These are phyloP conservation scores for Amauroascus niger DNA, from an alignment of 2,329 filamentous ascomycete species.

Conservation along the genomic window DNA sequence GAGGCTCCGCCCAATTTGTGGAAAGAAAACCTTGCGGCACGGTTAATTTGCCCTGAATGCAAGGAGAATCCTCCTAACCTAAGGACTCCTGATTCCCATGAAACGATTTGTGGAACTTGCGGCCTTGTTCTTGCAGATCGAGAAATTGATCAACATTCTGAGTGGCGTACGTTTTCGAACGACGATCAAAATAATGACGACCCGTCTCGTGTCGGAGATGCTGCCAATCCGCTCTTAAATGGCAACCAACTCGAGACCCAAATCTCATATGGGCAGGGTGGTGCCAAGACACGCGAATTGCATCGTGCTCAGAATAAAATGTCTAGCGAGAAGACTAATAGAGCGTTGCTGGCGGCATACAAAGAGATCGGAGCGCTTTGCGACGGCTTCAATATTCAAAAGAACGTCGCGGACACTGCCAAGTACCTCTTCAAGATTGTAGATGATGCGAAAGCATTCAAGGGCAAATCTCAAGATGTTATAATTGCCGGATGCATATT, in stretches of 20 bases:
- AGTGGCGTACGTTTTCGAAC: slow-evolving; percentile 98
- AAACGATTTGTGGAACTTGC: slow-evolving; percentile 86
- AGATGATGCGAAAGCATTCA: slow-evolving; percentile 86
- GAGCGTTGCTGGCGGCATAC: slow-evolving; percentile 68
- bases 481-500: slow-evolving; percentile 96
- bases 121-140: slow-evolving; percentile 83
- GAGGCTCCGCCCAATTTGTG: slow-evolving; percentile 44
- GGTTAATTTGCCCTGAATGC: slow-evolving; percentile 82
- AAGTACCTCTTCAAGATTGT: slow-evolving; percentile 94
- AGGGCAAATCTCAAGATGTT: slow-evolving; percentile 87
- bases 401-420: slow-evolving; percentile 74
- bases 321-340: slow-evolving; percentile 71
- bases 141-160: slow-evolving; percentile 89
- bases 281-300: slow-evolving; percentile 61
- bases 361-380: slow-evolving; percentile 82
- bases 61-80: slow-evolving; percentile 84
- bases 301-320: slow-evolving; percentile 76
- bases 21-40: slow-evolving; percentile 77
- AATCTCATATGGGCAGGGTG: slow-evolving; percentile 72
- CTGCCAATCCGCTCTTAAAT: slow-evolving; percentile 78
- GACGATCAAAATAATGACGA: slow-evolving; percentile 96
- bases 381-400: slow-evolving; percentile 72
- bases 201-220: slow-evolving; percentile 94
- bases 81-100: slow-evolving; percentile 83
- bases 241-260: slow-evolving; percentile 80